Conservation (phyloP, 495 filamentous ascomycete species). For the Daldinia childiae region DNA sequence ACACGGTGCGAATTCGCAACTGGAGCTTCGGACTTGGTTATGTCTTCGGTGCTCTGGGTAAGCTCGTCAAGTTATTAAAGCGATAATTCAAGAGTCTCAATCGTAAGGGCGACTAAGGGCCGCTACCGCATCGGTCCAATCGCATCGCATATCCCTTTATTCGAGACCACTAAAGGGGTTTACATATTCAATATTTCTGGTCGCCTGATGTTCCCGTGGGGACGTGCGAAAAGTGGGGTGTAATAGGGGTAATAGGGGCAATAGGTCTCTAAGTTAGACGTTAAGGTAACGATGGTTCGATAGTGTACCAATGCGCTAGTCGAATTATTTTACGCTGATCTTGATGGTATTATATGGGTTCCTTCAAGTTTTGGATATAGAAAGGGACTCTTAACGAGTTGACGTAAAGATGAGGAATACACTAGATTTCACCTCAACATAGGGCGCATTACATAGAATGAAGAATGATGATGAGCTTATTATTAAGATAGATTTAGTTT, state of each 20-base stretch:
- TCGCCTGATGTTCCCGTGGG: background rate
- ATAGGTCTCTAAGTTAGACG: background rate
- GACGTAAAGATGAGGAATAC: background rate
- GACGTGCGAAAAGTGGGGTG: background rate
- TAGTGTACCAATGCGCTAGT: background rate
- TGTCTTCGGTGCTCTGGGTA: constrained; percentile 62
- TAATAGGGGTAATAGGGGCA: background rate
- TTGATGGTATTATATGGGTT: background rate
- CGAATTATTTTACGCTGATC: background rate
- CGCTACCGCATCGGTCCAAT: background rate
- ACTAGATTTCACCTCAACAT: background rate
- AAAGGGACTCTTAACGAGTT: background rate
- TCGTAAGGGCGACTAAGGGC: constrained; percentile 25
- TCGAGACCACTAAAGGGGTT: background rate
- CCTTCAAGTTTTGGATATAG: background rate
- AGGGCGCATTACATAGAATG: background rate
- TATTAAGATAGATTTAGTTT: background rate
- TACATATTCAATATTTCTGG: background rate
- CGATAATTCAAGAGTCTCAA: constrained; percentile 47
- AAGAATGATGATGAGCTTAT: background rate
- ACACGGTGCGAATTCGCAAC: constrained; percentile 74
- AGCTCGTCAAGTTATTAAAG: constrained; percentile 56
- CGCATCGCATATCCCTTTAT: background rate
- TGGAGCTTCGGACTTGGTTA: constrained; percentile 77
- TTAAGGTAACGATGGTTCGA: background rate